phyloP scores from a whole-genome alignment of 208 protist species.

The Herpetomonas samuelpessoai region DNA sequence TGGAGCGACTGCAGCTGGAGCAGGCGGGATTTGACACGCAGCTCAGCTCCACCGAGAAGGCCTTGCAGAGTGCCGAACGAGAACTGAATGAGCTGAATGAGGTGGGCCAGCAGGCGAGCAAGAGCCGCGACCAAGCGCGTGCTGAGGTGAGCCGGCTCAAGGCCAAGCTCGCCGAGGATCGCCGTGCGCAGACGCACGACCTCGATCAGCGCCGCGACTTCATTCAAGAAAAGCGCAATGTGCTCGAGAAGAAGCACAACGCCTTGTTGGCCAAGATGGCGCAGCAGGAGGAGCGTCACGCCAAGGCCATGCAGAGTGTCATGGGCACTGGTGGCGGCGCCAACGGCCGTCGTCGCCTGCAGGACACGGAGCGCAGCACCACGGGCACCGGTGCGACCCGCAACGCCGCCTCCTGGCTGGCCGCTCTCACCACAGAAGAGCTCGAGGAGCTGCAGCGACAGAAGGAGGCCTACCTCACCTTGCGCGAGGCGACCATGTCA shows the following conservation, averaged over 20 bases:
- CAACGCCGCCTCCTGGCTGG: slow-evolving; percentile 14
- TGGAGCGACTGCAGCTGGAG: slow-evolving; percentile 93
- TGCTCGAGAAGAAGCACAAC: slow-evolving; percentile 61
- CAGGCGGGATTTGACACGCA: slow-evolving; percentile 91
- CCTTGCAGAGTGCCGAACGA: slow-evolving; percentile 84
- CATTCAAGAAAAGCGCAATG: slow-evolving; percentile 72
- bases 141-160: slow-evolving; percentile 78
- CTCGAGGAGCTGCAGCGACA: slow-evolving; percentile 63
- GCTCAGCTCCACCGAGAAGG: slow-evolving; percentile 86
- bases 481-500: slow-evolving; percentile 91
- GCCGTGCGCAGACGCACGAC: slow-evolving; percentile 77
- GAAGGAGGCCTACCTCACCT: slow-evolving; percentile 87
- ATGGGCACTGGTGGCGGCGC: slow-evolving; percentile 2
- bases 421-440: slow-evolving; percentile 56
- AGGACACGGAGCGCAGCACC: slow-evolving; percentile 6
- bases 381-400: slow-evolving; percentile 10
- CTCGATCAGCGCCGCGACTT: slow-evolving; percentile 80
- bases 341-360: slow-evolving; percentile 13
- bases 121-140: slow-evolving; percentile 79
- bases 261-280: slow-evolving; percentile 57
- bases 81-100: slow-evolving; percentile 88
- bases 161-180: slow-evolving; percentile 63
- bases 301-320: slow-evolving; percentile 16
- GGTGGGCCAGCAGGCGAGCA: slow-evolving; percentile 83
- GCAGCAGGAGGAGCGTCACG: slow-evolving; percentile 71